Base-by-base conservation (phyloP, 2,329 filamentous ascomycete genomes). In the Huntiella abstrusa region DNA sequence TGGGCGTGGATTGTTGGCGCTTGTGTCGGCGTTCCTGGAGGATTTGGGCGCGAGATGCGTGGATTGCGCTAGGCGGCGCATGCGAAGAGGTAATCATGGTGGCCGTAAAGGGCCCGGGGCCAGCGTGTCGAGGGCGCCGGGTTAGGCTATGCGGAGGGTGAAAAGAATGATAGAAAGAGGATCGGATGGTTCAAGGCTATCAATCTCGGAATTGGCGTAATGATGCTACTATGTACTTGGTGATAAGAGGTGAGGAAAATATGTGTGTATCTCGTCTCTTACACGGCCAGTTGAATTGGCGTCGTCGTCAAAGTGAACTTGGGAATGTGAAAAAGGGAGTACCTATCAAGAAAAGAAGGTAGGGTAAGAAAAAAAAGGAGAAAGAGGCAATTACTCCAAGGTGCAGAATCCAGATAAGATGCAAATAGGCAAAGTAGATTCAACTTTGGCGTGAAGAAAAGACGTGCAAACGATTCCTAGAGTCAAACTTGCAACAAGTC, bases 1-100 rank as follows among this genome's bases (percentile, higher is more conserved):
- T 75, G 53, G 83, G 83, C 59, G 83, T 88, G 58, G 86, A 94
- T 58, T 83, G 80, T 69, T 93, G 85, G 66, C 86, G 81, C 62
- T 83, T 75, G 67, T 93, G 85, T 64, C 45, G 48, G 47, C 61
- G 60, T 55, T 56, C 56, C 56, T 62, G 61, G 39, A 59, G 47
- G 13, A 51, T 38, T 19, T 47, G 44, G 40, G 46, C 44, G 3
- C 48, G 35, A 34, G 41, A 41, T 34, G 43, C 40, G 35, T 50
- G 44, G n/a, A 50, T 46, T n/a, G 47, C 43, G 43, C 47, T 49
- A 34, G 47, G 38, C 5, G 47, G 47, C 38, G 40, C 40, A 32
- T 49, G 43, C 5, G 43, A 19, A 33, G 47, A 46, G n/a, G 47
- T 43, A 16, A 44, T 44, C 39, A 49, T 49, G 10, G 13, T 40